A percentile compares a stretch with the other conserved stretches of the same genome.
Evolutionary conservation across 345 rosid genomes (phyloP).

Genomic region (Combretum micranthum): DNA sequence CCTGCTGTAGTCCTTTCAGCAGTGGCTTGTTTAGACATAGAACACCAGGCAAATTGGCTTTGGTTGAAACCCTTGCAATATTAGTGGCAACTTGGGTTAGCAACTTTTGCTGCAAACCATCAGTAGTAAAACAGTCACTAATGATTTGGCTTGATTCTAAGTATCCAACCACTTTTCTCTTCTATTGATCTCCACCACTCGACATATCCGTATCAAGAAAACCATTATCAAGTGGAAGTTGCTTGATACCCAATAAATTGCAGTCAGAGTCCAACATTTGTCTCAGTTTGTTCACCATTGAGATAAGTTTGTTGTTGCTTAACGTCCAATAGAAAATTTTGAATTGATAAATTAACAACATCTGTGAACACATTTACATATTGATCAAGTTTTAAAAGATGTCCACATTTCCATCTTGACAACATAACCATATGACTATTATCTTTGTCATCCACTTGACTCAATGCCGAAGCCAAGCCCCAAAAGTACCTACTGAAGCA

Average conservation of each 20-base stretch:
- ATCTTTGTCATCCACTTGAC: no score
- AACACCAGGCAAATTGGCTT: conserved; percentile 24
- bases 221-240: no score
- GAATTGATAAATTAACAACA: no score
- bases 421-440: no score
- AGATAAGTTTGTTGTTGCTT: conserved; percentile 19
- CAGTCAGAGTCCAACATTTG: conserved; percentile 10
- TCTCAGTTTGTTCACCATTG: conserved; percentile 17
- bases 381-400: no score
- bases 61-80: conserved; percentile 22
- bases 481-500: no score
- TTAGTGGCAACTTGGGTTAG: conserved; percentile 19
- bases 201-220: conserved; percentile 7
- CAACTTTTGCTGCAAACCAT: not conserved
- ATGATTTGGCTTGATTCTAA: conserved; percentile 11
- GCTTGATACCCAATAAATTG: no score
- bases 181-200: conserved; percentile 5
- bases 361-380: no score
- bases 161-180: conserved; percentile 8
- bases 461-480: no score
- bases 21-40: conserved; percentile 26
- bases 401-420: no score
- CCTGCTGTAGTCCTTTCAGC: conserved; percentile 46
- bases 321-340: no score
- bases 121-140: conserved; percentile 16